A percentile compares a stretch with the other conserved stretches of the same genome.
Evolutionary conservation across 805 yeast species (phyloP).

Genomic region (Torulaspora gathmanii): DNA sequence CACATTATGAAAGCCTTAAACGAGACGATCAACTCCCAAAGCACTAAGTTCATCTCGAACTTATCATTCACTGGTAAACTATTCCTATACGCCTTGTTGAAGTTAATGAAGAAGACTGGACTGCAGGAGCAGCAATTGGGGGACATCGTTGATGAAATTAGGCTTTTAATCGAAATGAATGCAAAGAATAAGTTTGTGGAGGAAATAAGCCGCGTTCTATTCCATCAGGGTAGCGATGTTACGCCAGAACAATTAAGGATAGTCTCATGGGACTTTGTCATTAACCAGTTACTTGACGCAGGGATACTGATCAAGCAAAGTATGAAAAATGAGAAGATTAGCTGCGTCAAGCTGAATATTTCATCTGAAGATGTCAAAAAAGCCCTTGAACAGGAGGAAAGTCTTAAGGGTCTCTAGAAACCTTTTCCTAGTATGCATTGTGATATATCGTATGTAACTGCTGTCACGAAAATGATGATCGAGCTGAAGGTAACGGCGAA

Average conservation of each 20-base stretch:
- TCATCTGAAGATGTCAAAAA: slow-evolving; percentile 64
- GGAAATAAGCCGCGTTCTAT: slow-evolving; percentile 34
- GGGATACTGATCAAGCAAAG: slow-evolving; percentile 72
- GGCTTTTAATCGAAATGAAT: slow-evolving; percentile 45
- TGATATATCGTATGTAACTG: slow-evolving; percentile 3
- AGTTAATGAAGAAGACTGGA: slow-evolving; percentile 62
- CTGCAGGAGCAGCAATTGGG: slow-evolving; percentile 67
- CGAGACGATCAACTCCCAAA: slow-evolving; percentile 74
- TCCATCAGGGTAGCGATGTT: slow-evolving; percentile 35
- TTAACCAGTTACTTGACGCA: slow-evolving; percentile 69
- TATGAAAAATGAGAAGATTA: slow-evolving; percentile 60
- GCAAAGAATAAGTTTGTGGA: slow-evolving; percentile 27
- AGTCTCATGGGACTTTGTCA: slow-evolving; percentile 48
- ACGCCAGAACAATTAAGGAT: slow-evolving; percentile 51
- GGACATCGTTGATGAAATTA: slow-evolving; percentile 73
- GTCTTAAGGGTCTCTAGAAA: slow-evolving; percentile 35
- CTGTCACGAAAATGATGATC: neutral
- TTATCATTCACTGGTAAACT: slow-evolving; percentile 69
- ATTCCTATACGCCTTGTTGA: slow-evolving; percentile 61
- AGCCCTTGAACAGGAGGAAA: slow-evolving; percentile 55
- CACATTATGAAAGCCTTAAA: slow-evolving; percentile 77
- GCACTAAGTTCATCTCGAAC: slow-evolving; percentile 50
- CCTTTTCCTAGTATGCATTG: slow-evolving; percentile 2
- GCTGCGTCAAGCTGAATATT: slow-evolving; percentile 58
- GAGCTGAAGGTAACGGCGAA: slow-evolving; percentile 5